phyloP scores from a whole-genome alignment of 2,329 filamentous ascomycete species.

The Penicillium sp. region DNA sequence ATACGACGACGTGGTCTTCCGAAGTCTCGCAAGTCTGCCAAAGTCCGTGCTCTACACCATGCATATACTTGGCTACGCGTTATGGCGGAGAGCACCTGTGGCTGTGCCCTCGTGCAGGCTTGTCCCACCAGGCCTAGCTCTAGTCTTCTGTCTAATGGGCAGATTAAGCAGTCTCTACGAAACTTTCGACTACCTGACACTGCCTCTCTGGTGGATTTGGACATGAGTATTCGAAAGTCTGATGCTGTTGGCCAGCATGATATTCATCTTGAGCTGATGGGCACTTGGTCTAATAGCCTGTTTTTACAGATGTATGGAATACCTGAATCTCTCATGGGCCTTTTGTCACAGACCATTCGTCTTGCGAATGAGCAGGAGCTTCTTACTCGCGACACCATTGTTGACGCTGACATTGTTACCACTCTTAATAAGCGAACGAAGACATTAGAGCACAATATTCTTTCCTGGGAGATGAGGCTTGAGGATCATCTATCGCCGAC shows the following conservation, averaged over 20 bases:
- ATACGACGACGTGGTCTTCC: slow-evolving; percentile 32
- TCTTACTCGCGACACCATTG: slow-evolving; percentile 2
- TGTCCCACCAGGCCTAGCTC: slow-evolving; percentile 13
- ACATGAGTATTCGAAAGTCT: neutral
- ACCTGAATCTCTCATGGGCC: slow-evolving; percentile 41
- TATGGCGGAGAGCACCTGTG: slow-evolving; percentile 31
- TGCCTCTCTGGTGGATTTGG: neutral
- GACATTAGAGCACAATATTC: neutral
- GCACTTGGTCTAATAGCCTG: neutral
- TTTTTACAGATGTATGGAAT: slow-evolving; percentile 38
- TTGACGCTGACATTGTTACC: slow-evolving; percentile 2
- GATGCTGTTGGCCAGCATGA: neutral
- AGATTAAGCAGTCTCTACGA: neutral
- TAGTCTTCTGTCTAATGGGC: neutral
- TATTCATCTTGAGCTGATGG: neutral
- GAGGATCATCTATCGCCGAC: neutral
- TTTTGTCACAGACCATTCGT: slow-evolving; percentile 43
- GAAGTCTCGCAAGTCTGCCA: slow-evolving; percentile 32
- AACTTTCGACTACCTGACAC: neutral
- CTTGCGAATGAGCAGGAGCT: slow-evolving; percentile 35
- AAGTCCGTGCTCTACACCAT: slow-evolving; percentile 36
- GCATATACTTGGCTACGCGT: slow-evolving; percentile 37
- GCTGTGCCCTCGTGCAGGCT: slow-evolving; percentile 12
- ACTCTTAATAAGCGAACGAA: neutral
- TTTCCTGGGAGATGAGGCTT: neutral